phyloP scores from a whole-genome alignment of 2,329 filamentous ascomycete species.

The Pleochaeta shiraiana region DNA sequence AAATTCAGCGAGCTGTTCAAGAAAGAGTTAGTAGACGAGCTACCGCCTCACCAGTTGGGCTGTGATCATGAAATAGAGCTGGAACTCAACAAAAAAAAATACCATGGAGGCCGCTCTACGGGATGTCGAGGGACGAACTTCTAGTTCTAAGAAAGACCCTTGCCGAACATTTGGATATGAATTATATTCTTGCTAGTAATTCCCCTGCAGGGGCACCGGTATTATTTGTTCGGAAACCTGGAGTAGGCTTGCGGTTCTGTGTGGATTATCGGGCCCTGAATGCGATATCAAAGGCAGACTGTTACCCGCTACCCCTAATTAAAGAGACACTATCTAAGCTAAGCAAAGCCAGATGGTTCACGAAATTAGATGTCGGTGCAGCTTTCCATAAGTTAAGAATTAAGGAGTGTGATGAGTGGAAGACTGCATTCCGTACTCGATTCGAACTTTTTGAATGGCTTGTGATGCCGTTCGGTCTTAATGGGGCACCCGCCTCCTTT shows the following conservation, averaged over 20 bases:
- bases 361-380: not conserved
- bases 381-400: conserved; percentile 3
- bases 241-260: not conserved
- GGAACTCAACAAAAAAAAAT: not conserved
- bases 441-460: not conserved
- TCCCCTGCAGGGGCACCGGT: not conserved
- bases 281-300: not conserved
- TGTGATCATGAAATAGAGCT: conserved; percentile 2
- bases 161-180: not conserved
- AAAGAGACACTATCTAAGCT: not conserved
- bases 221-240: not conserved
- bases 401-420: not conserved
- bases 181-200: not conserved
- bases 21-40: not conserved
- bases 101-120: not conserved
- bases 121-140: not conserved
- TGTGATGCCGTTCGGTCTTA: conserved; percentile 5
- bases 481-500: conserved; percentile 3
- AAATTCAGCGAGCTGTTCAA: not conserved
- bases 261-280: not conserved
- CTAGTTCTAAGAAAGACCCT: not conserved
- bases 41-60: not conserved
- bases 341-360: conserved; percentile 1
- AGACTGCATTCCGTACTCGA: not conserved
- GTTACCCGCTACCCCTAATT: conserved; percentile 5